These are phyloP conservation scores for Aschersonia sp. DNA, from an alignment of 2,329 filamentous ascomycete species.

Conservation along the genomic window DNA sequence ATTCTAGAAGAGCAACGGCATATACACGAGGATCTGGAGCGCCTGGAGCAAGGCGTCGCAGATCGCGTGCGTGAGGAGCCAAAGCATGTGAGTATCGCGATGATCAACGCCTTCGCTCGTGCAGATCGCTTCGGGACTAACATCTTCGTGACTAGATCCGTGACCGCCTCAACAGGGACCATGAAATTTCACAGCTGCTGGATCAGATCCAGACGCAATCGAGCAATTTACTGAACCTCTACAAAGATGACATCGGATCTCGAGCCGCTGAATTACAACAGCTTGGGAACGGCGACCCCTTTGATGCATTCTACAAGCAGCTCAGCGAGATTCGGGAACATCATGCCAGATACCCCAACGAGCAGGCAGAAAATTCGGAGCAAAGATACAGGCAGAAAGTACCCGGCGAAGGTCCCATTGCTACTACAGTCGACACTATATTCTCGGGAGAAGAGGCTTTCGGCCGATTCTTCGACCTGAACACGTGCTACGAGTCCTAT, in stretches of 20 bases:
- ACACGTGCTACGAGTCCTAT: conserved; percentile 70
- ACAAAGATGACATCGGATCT: conserved; percentile 60
- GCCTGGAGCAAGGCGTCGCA: conserved; percentile 83
- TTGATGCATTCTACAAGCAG: conserved; percentile 84
- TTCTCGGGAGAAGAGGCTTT: conserved; percentile 94
- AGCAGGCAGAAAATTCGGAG: conserved; percentile 90
- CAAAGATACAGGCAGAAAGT: conserved; percentile 67
- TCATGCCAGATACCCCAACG: conserved; percentile 82
- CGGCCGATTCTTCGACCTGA: conserved; percentile 85
- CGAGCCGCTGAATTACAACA: conserved; percentile 69
- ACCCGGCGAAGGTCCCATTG: conserved; percentile 42
- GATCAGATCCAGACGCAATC: conserved; percentile 81
- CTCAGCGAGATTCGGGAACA: conserved; percentile 70
- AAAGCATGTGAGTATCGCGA: conserved; percentile 50
- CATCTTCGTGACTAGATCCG: conserved; percentile 47
- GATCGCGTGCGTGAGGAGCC: conserved; percentile 83
- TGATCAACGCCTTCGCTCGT: neutral
- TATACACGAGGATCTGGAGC: conserved; percentile 91
- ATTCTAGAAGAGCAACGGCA: conserved; percentile 86
- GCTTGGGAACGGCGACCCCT: conserved; percentile 71
- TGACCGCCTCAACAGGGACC: conserved; percentile 77
- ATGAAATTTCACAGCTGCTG: conserved; percentile 79
- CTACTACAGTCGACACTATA: conserved; percentile 68
- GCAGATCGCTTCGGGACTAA: conserved; percentile 6
- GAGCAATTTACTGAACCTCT: conserved; percentile 63